Evolutionary conservation across 2,329 filamentous ascomycete species (phyloP).

Genomic region (Aspergillus intermedius): DNA sequence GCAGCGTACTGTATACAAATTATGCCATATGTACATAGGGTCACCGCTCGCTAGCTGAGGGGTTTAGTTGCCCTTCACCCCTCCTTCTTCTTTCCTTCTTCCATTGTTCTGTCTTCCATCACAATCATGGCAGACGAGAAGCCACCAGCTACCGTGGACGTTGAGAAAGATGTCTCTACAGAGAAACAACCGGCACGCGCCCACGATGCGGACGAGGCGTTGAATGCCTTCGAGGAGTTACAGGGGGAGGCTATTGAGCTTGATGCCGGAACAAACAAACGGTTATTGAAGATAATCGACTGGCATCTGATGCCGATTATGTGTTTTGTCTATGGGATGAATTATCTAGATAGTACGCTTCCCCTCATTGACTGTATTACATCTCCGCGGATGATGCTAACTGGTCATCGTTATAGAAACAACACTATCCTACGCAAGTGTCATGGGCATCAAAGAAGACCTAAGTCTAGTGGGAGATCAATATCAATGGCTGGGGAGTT

Average conservation of each 20-base stretch:
- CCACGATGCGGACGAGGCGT: conserved; percentile 52
- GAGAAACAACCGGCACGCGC: conserved; percentile 46
- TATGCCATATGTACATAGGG: too few species aligned
- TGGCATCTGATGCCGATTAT: conserved; percentile 56
- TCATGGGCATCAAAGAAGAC: conserved; percentile 49
- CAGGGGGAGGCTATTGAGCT: conserved; percentile 48
- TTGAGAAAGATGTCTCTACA: conserved; percentile 18
- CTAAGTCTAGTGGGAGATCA: conserved; percentile 38
- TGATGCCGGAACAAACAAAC: conserved; percentile 51
- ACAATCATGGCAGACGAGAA: conserved; percentile 24
- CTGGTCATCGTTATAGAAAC: conserved; percentile 28
- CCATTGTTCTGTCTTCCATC: neutral
- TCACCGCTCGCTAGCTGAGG: too few species aligned
- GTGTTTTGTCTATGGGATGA: conserved; percentile 53
- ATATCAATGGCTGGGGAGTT: conserved; percentile 48
- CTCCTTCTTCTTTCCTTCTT: neutral
- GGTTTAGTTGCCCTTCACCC: neutral
- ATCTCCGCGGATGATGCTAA: neutral
- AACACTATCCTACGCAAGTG: conserved; percentile 46
- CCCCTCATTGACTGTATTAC: neutral
- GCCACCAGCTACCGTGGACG: conserved; percentile 15
- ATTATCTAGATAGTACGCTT: conserved; percentile 47
- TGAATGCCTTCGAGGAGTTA: conserved; percentile 49
- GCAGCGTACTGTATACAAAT: too few species aligned
- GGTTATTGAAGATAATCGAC: conserved; percentile 57